Evolutionary conservation across 2,329 filamentous ascomycete genomes (phyloP), one percentile per base, ranked within the genome.

Genomic region (Pseudovirgaria hyperparasitica): DNA sequence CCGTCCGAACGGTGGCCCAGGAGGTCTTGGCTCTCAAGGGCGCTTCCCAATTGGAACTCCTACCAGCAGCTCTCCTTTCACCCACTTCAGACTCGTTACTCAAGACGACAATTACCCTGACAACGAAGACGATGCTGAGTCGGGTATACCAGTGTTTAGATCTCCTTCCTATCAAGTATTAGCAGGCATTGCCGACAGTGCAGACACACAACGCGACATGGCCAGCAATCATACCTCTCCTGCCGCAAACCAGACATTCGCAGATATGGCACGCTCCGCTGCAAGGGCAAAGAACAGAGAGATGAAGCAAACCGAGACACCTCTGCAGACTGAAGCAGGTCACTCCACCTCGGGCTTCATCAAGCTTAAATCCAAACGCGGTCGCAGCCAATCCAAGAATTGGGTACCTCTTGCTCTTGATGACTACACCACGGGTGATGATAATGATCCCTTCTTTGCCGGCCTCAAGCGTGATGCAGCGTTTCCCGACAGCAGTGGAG

Each of bases 241-340:
- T 22, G 22, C 29, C 10, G 29, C 16, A 13, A 29, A 30, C 8
- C 36, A 33, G 6, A 45, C 40, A 4, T 48, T 50, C 19, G 45
- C 43, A 19, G 40, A 47, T 14, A 52, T 53, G 47, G 40, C 45
- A 4, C 41, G 45, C 21, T 26, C 31, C 33, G 40, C 9, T 36
- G 28, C 18, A 29, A 37, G 29, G 30, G 28, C 9, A 22, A 29
- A 11, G 38, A 42, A 11, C 24, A 23, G 7, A 18, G 33, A 8
- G 32, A 42, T 7, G 25, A 30, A 8, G 36, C 37, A 10, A 32
- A 40, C 11, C 29, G 31, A 6, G 29, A 34, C 8, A 29, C 34
- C n/a, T 35, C 41, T 10, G 33, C 33, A n/a, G n/a, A n/a, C n/a
- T n/a, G n/a, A n/a, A n/a, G n/a, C n/a, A n/a, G n/a, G n/a, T n/a